These are phyloP conservation scores for Chaetomiaceae sp. DNA, from an alignment of 2,329 filamentous ascomycete species.

Conservation along the genomic window DNA sequence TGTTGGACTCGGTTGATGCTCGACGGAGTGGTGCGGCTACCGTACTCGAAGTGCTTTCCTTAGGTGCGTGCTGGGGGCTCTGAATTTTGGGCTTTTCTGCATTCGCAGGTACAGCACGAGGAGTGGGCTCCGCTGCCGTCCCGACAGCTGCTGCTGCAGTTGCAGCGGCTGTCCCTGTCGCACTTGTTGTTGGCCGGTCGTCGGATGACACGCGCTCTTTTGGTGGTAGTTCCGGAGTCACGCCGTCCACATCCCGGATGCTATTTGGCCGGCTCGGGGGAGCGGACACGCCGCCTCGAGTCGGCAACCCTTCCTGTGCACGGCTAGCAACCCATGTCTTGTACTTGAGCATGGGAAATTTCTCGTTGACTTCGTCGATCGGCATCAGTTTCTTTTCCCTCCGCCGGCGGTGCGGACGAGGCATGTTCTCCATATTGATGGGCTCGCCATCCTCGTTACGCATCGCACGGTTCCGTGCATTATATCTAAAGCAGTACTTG, in stretches of 20 bases:
- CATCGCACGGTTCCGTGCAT: conserved; percentile 81
- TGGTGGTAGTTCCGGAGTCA: conserved; percentile 40
- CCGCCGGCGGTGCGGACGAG: conserved; percentile 75
- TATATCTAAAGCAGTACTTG: conserved; percentile 99
- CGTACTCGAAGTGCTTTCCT: conserved; percentile 28
- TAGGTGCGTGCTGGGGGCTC: conserved; percentile 24
- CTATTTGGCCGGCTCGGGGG: conserved; percentile 70
- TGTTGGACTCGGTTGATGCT: conserved; percentile 22
- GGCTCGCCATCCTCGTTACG: conserved; percentile 81
- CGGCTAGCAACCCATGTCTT: conserved; percentile 87
- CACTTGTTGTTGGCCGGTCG: conserved; percentile 34
- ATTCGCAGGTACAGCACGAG: conserved; percentile 30
- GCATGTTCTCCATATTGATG: conserved; percentile 82
- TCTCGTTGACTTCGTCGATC: conserved; percentile 97
- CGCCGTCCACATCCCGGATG: conserved; percentile 62
- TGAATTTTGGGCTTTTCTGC: conserved; percentile 20
- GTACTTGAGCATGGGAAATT: conserved; percentile 94
- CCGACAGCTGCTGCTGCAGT: no score
- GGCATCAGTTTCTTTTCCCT: conserved; percentile 98
- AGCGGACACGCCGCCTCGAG: conserved; percentile 75
- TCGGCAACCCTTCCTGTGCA: conserved; percentile 76
- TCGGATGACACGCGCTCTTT: conserved; percentile 46
- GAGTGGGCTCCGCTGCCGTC: conserved; percentile 1
- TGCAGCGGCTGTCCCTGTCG: conserved; percentile 14
- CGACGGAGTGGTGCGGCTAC: conserved; percentile 11